phyloP scores from a whole-genome alignment of 257 asterid species.

The Asclepias syriaca region DNA sequence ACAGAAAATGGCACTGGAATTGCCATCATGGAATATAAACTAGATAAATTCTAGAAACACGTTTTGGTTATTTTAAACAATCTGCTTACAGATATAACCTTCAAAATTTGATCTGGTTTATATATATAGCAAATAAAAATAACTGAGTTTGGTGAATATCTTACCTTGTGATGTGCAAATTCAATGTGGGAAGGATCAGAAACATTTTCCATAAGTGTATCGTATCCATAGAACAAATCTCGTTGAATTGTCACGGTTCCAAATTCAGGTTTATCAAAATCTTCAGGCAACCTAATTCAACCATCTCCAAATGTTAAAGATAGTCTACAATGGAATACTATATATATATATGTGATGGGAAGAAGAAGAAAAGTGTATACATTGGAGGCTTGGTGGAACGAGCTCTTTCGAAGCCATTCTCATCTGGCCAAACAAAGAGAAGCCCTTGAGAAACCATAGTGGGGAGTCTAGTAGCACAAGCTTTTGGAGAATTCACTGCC shows the following conservation, averaged over 20 bases:
- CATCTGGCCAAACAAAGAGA: constrained; percentile 98
- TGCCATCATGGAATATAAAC: background rate
- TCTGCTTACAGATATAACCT: background rate
- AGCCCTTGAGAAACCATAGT: constrained; percentile 95
- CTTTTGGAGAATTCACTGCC: constrained; percentile 75
- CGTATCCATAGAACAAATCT: constrained; percentile 88
- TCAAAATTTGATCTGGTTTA: background rate
- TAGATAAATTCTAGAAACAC: too few species aligned
- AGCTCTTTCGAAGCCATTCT: constrained; percentile 91
- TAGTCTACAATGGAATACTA: background rate
- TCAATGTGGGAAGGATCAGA: constrained; percentile 99
- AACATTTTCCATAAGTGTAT: constrained; percentile 98
- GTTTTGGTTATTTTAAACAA: background rate
- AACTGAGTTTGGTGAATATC: background rate
- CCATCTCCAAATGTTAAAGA: constrained; percentile 15
- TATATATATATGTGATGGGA: background rate
- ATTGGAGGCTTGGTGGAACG: constrained; percentile 68
- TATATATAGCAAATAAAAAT: background rate
- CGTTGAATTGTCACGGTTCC: constrained; percentile 93
- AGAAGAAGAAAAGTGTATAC: constrained; percentile 30
- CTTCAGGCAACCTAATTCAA: constrained; percentile 82
- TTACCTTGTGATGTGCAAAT: constrained; percentile 97
- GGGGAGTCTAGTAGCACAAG: constrained; percentile 83
- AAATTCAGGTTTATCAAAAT: constrained; percentile 83
- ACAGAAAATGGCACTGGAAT: background rate